Conservation (phyloP, 2,329 filamentous ascomycete species). For the Alternaria triticimaculans region DNA sequence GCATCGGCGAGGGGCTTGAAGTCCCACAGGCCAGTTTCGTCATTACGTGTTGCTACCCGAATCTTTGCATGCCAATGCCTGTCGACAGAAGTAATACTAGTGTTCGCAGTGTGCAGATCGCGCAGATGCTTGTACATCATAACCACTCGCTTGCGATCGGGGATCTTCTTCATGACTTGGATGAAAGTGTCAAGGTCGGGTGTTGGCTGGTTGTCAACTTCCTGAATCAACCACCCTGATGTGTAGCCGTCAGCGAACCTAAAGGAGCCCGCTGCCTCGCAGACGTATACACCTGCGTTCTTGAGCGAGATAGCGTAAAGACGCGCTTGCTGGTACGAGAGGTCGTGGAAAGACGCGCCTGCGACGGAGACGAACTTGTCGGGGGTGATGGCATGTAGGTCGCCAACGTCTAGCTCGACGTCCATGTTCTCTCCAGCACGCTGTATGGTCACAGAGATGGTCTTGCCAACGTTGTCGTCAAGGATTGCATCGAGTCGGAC, state of each 20-base stretch:
- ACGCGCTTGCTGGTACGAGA: conserved; percentile 97
- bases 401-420: conserved; percentile 82
- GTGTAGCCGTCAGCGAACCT: conserved; percentile 85
- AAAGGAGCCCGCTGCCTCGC: conserved; percentile 93
- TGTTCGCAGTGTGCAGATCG: conserved; percentile 93
- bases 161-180: conserved; percentile 86
- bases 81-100: conserved; percentile 89
- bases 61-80: conserved; percentile 97
- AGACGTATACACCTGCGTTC: conserved; percentile 81
- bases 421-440: conserved; percentile 87
- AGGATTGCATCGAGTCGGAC: conserved; percentile 89
- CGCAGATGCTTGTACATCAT: conserved; percentile 95
- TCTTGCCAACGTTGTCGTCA: conserved; percentile 81
- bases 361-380: conserved; percentile 95
- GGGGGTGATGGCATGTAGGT: conserved; percentile 93
- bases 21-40: conserved; percentile 90
- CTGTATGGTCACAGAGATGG: conserved; percentile 82
- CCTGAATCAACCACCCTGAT: conserved; percentile 92
- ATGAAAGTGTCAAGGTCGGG: conserved; percentile 88
- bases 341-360: conserved; percentile 91
- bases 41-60: conserved; percentile 89
- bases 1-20: conserved; percentile 85
- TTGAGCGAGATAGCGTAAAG: conserved; percentile 91
- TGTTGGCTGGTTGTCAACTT: conserved; percentile 89
- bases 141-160: conserved; percentile 81